Base-by-base conservation (phyloP, 106 monocot genomes). In the Cymbidium sinense region DNA sequence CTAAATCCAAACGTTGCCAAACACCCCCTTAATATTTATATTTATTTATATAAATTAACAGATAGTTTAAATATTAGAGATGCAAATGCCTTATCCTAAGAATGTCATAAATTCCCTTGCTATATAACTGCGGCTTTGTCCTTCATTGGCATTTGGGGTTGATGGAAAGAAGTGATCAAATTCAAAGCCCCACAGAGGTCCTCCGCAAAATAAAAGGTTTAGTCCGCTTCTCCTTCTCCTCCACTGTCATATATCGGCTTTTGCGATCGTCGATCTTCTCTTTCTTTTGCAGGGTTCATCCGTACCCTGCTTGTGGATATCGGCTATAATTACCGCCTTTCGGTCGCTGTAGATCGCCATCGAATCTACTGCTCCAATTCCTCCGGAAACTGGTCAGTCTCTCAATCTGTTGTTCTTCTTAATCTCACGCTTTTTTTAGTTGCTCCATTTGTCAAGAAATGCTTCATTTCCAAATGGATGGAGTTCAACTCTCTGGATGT, bases 341-440 rank as follows among this genome's bases (percentile, higher is more conserved):
- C n/a, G 71, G n/a, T 71, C 37, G 71, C 71, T 71, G 15, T 71
- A 34, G 71, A 71, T 71, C 37, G 37, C 71, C n/a, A 71, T 37
- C 71, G 20, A 39, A 71, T 3, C 71, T 71, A 21, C 37, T 71
- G 71, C 20, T 71, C 37, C 36, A 39, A 71, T 71, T 11, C 34
- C 3, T 71, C 71, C 6, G 71, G 71, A 35, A 71, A 71, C 37
- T 71, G 71, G 71, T 67, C 31, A 67, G 15, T 67, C 67, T 67
- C 13, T 67, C 31, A 33, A 67, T 2, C 31, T 15, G 15, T 31
- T 13, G 4, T 30, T 67, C 67, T 67, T 9, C 21, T 67, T 67
- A 30, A 11, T 67, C 33, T 67, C 13, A 25, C 8, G n/a, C 54
- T 28, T 29, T 64, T 64, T 9, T 64, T 64, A 27, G 23, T 28